phyloP scores from a whole-genome alignment of 306 rosid genomes.

The Styphnolobium japonicum region DNA sequence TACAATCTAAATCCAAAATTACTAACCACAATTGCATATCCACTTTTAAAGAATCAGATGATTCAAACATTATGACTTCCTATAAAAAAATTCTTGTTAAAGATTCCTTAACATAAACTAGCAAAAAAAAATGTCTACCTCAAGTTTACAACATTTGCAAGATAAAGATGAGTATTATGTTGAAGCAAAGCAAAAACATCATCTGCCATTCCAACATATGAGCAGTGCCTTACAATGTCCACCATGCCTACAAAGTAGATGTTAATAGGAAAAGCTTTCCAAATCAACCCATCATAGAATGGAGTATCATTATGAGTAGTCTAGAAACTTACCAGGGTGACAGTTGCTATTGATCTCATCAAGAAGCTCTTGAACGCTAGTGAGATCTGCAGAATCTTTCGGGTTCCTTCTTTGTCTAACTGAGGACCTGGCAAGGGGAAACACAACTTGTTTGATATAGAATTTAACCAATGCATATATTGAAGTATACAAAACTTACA shows the following conservation, averaged over 20 bases:
- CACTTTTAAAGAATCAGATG: not conserved
- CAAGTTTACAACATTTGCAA: constrained; percentile 80
- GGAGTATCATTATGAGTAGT: constrained; percentile 16
- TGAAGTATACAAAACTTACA: not conserved
- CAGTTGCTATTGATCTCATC: constrained; percentile 59
- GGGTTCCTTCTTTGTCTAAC: constrained; percentile 91
- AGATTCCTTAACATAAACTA: constrained; percentile 7
- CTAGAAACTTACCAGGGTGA: constrained; percentile 58
- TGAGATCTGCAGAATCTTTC: constrained; percentile 68
- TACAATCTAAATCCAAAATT: not conserved
- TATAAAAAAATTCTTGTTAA: not conserved
- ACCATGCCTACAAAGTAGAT: constrained; percentile 59
- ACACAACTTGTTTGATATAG: constrained; percentile 3
- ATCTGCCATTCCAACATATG: constrained; percentile 96
- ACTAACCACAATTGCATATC: not conserved
- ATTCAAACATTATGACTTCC: not conserved
- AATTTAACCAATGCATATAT: not conserved
- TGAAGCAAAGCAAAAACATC: constrained; percentile 86
- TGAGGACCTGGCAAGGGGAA: constrained; percentile 54
- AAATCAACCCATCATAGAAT: constrained; percentile 7
- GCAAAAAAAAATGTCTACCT: constrained; percentile 53
- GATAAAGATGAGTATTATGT: constrained; percentile 88
- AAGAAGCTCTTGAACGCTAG: constrained; percentile 78
- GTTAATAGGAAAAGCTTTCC: constrained; percentile 10
- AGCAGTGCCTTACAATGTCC: constrained; percentile 74